phyloP scores from a whole-genome alignment of 306 rosid genomes.

The Sechiopsis laciniata region DNA sequence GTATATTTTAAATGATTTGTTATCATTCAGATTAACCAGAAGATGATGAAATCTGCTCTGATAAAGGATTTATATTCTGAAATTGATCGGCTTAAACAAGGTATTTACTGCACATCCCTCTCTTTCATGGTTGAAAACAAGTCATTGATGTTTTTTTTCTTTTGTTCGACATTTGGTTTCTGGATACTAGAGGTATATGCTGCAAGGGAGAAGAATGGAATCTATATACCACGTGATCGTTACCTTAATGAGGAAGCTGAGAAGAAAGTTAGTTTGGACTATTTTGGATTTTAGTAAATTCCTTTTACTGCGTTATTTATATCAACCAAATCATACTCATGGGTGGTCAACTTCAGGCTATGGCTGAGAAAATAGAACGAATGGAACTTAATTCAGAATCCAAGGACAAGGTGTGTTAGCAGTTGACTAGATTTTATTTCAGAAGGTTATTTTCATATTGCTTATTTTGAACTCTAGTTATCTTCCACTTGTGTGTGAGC shows the following conservation, averaged over 20 bases:
- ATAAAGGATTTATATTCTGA: slow-evolving; percentile 94
- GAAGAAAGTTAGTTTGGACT: slow-evolving; percentile 59
- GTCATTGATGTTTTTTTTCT: not conserved
- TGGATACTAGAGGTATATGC: slow-evolving; percentile 74
- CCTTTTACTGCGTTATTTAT: not conserved
- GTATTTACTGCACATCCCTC: slow-evolving; percentile 27
- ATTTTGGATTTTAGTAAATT: no score
- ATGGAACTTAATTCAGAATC: slow-evolving; percentile 88
- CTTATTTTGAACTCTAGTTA: slow-evolving; percentile 20
- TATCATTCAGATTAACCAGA: slow-evolving; percentile 76
- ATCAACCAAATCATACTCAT: slow-evolving; percentile 18
- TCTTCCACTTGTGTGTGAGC: slow-evolving; percentile 30
- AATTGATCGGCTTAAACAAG: slow-evolving; percentile 96
- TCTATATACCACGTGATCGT: slow-evolving; percentile 98
- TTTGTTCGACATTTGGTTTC: slow-evolving; percentile 17
- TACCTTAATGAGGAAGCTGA: slow-evolving; percentile 93
- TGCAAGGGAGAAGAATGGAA: slow-evolving; percentile 98
- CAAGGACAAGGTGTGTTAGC: slow-evolving; percentile 78
- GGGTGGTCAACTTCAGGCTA: slow-evolving; percentile 48
- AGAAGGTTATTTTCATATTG: slow-evolving; percentile 6
- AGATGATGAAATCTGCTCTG: slow-evolving; percentile 99
- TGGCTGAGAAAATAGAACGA: slow-evolving; percentile 93
- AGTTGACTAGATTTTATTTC: slow-evolving; percentile 24
- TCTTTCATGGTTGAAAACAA: not conserved
- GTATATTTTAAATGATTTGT: slow-evolving; percentile 27